Evolutionary conservation across 2,329 filamentous ascomycete genomes (phyloP).

Genomic region (Colletotrichum graminicola): DNA sequence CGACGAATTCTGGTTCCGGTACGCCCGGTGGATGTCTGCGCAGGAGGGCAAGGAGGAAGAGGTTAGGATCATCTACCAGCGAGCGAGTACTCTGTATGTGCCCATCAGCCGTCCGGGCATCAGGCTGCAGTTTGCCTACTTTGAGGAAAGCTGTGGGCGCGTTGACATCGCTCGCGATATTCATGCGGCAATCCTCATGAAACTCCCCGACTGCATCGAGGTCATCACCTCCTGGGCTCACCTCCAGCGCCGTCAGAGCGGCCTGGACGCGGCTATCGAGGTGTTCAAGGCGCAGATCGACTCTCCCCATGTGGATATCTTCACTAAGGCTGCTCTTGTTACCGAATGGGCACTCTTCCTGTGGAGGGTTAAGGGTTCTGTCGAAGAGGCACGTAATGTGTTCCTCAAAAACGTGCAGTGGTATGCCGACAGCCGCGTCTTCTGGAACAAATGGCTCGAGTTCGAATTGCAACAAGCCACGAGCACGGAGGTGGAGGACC

Average conservation of each 20-base stretch:
- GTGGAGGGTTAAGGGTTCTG: constrained; percentile 87
- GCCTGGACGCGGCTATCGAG: constrained; percentile 85
- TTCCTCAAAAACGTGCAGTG: constrained; percentile 86
- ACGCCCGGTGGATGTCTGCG: constrained; percentile 90
- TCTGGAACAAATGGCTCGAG: constrained; percentile 90
- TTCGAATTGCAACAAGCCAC: constrained; percentile 91
- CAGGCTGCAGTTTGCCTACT: constrained; percentile 91
- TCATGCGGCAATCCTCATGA: constrained; percentile 81
- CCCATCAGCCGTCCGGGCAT: constrained; percentile 87
- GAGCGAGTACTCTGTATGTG: constrained; percentile 86
- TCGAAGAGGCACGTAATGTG: constrained; percentile 84
- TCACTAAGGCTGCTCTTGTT: constrained; percentile 87
- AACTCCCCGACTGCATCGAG: constrained; percentile 85
- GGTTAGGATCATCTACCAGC: constrained; percentile 90
- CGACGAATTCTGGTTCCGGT: constrained; percentile 98
- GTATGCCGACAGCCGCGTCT: constrained; percentile 86
- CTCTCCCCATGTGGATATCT: constrained; percentile 76
- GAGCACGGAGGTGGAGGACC: constrained; percentile 70
- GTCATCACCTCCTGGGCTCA: constrained; percentile 91
- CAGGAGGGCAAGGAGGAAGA: constrained; percentile 88
- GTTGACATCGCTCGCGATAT: constrained; percentile 86
- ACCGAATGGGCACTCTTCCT: constrained; percentile 89
- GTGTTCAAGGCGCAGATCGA: constrained; percentile 87
- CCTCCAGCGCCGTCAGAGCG: constrained; percentile 83
- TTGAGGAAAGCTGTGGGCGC: constrained; percentile 87